Evolutionary conservation across 2,329 filamentous ascomycete species (phyloP).

Genomic region (Amauroascus niger): DNA sequence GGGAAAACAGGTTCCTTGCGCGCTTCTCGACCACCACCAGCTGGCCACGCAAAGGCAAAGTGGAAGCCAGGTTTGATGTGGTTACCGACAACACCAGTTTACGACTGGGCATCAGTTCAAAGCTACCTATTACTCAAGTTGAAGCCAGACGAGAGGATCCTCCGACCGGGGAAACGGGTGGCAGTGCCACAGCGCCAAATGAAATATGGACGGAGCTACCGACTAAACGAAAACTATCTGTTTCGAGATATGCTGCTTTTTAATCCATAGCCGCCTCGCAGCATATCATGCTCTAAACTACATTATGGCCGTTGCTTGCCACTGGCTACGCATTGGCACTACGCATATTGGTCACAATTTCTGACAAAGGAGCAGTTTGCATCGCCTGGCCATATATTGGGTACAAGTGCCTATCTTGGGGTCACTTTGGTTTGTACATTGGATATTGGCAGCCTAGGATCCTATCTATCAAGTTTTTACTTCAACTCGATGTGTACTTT

Average conservation of each 20-base stretch:
- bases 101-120: constrained; percentile 52
- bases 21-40: constrained; percentile 65
- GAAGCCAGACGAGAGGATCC: constrained; percentile 35
- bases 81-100: constrained; percentile 47
- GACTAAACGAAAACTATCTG: constrained; percentile 56
- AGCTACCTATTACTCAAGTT: constrained; percentile 15
- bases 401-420: background rate
- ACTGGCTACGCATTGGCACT: background rate
- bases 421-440: background rate
- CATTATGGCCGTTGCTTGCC: background rate
- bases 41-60: constrained; percentile 60
- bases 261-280: constrained; percentile 15
- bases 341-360: background rate
- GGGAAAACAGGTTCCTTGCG: constrained; percentile 67
- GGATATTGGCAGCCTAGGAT: background rate
- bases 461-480: background rate
- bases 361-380: background rate
- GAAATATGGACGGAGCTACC: constrained; percentile 58
- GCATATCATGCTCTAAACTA: background rate
- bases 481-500: background rate
- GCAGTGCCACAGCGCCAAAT: constrained; percentile 23
- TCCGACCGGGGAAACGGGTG: constrained; percentile 38
- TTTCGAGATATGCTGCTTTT: constrained; percentile 62
- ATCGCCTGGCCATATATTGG: background rate
- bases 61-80: constrained; percentile 78